Evolutionary conservation across 768 basidiomycete species (phyloP).

Genomic region (Leccinum ochraceum): DNA sequence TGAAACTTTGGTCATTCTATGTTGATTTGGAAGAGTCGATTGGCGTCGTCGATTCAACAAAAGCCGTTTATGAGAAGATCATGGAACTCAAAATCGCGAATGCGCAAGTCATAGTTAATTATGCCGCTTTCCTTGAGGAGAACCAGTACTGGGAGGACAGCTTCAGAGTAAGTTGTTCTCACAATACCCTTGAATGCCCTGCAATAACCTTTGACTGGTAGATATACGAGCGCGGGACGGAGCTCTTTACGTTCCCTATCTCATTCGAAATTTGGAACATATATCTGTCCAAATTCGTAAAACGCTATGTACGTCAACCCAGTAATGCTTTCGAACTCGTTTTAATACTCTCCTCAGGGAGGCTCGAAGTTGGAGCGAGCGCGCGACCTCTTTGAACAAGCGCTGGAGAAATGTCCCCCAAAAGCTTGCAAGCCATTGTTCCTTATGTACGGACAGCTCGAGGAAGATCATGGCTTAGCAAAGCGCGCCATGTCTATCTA

Average conservation of each 20-base stretch:
- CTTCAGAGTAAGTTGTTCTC: constrained; percentile 78
- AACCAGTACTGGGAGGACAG: constrained; percentile 98
- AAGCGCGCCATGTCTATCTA: constrained; percentile 96
- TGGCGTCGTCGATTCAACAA: constrained; percentile 88
- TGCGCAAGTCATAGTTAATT: constrained; percentile 96
- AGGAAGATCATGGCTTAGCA: constrained; percentile 93
- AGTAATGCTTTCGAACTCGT: not conserved
- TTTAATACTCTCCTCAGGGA: constrained; percentile 49
- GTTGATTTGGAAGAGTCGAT: constrained; percentile 98
- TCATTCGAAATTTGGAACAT: constrained; percentile 99
- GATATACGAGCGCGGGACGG: constrained; percentile 97
- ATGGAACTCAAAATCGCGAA: constrained; percentile 96
- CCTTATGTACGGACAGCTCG: constrained; percentile 93
- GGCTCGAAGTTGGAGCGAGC: constrained; percentile 93
- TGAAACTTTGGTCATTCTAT: constrained; percentile 99
- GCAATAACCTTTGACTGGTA: constrained; percentile 29
- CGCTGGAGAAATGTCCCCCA: constrained; percentile 92
- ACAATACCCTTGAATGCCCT: not conserved
- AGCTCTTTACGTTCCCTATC: constrained; percentile 96
- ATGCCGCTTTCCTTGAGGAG: constrained; percentile 95
- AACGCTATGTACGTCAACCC: constrained; percentile 77
- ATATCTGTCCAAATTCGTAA: constrained; percentile 94
- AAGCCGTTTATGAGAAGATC: constrained; percentile 94
- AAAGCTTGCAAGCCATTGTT: constrained; percentile 95
- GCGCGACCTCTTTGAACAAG: constrained; percentile 98